Evolutionary conservation across 805 yeast genomes (phyloP), one percentile per base, ranked within the genome.

Genomic region (Candida sonorensis): DNA sequence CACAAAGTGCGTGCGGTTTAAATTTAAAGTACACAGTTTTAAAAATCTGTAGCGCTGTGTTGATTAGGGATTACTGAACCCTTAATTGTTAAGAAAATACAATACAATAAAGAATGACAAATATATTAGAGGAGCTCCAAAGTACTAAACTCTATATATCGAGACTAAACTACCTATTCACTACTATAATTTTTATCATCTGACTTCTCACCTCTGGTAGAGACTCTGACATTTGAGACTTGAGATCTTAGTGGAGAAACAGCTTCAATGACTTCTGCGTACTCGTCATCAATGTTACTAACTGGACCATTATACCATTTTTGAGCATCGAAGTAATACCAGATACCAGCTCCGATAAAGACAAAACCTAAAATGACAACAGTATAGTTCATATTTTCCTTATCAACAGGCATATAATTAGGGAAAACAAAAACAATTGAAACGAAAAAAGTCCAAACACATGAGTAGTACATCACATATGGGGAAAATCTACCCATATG

Each of bases 231-330:
- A 31, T 10, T 14, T 22, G 34, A 10, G 34, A 31, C 10, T 26
- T 26, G 15, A 7, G 34, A 22, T 26, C 27, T 31, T 18, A 26
- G 23, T 18, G 46, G 42, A 15, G 33, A 27, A 22, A 42, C 32
- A 19, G 45, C 34, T 28, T 43, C 45, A 11, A 50, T 31, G 9
- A 41, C 41, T 4, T 38, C 39, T 15, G 37, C 51, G 27, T 48
- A 50, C 26, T 48, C 57, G 9, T 50, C 58, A 40, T 65, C 71
- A 38, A 69, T 50, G 44, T 69, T 72, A 34, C 66, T 52, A 40
- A 65, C 61, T 8, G 79, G 79, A 34, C 81, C 81, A 29, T 46
- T 49, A 57, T 72, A 74, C 75, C 76, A 71, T 36, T 68, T 69
- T 38, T 51, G 64, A 26, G 78, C 80, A 45, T 61, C 72, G 7